Base-by-base conservation (phyloP, 345 rosid species). In the Cardamine chenopodiifolia region DNA sequence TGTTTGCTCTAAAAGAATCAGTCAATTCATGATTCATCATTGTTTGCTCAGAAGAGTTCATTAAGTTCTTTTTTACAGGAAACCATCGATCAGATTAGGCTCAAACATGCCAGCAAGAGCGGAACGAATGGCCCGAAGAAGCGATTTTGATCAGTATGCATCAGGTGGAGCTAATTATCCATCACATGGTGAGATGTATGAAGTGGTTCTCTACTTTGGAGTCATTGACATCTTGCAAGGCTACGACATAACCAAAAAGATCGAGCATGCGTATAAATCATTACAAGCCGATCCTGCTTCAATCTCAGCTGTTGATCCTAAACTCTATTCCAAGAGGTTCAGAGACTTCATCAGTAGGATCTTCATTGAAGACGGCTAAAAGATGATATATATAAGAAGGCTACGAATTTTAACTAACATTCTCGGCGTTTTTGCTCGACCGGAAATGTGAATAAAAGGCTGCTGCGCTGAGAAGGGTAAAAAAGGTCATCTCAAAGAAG, bases 81-180 rank as follows among this genome's bases (percentile, higher is more conserved):
- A 85, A 82, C 89, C 96, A 19, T 72, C 88, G 76, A 92, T 95
- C 37, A 85, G 97, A 71, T 73, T 95, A 65, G 99, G 99, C 35
- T 97, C 96, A 19, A 95, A 95, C 82, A 92, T 90, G 97, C 99
- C 99, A 10, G 99, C 97, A 49, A 85, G 91, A 81, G 99, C 92
- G 7, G 97, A 92, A 77, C 44, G 82, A 61, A 86, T 87, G 88
- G 84, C 83, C 3, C 76, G 97, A 42, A 85, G 88, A 78, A 95
- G 97, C 14, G 97, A 92, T 44, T 90, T 87, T 61, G 99, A 90
- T 80, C 99, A 86, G 79, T 91, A 90, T 70, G 72, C 87, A 15
- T 81, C 84, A 53, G 92, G 92, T 62, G 92, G 93, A 69, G 81
- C 81, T 8, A 78, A 68, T 59, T 85, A 84, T 49, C 31, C 47